Base-by-base conservation (phyloP, 306 rosid genomes). In the Macrotyloma uniflorum region DNA sequence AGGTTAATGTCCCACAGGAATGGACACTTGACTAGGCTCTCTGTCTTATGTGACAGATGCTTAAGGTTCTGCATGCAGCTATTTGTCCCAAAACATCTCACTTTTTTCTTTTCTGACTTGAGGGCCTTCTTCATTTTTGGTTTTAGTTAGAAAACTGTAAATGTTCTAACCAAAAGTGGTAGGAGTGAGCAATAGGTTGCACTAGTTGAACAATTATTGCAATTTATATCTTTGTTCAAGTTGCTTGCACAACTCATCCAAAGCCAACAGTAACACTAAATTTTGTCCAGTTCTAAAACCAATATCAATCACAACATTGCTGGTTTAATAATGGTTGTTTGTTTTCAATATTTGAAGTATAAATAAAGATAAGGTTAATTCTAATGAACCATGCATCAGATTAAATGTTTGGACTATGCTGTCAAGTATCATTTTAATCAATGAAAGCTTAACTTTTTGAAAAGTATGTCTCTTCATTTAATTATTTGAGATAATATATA, bases 21-120 rank as follows among this genome's bases (percentile, higher is more conserved):
- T 82, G 84, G 81, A 82, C 47, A 57, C 82, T 85, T 75, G 78
- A 79, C 78, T 43, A 42, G 23, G 28, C 76, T 71, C 78, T 63
- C 53, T 58, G 84, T 82, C 70, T 59, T 36, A 35, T 64, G 67
- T 70, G 77, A 23, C 20, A 7, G 35, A 26, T 70, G 74, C 75
- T 62, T 13, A 19, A 32, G 30, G 50, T 6, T 75, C 15, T 38
- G 53, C 61, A 82, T 62, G 28, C 35, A 81, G 49, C 59, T 36
- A 46, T 67, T 24, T 70, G 69, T 76, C 61, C 76, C 70, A 80
- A 53, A 67, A 61, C 70, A 70, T 75, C 30, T 59, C 59, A 36
- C 23, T 68, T 35, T 33, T 16, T 58, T 70, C 54, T 6, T 59
- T 57, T 78, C 46, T 55, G 24, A 57, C 61, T 19, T 36, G 19